A percentile compares a stretch with the other conserved stretches of the same genome.
These are phyloP conservation scores for Salvia hispanica DNA, from an alignment of 257 asterid genomes.

Conservation along the genomic window DNA sequence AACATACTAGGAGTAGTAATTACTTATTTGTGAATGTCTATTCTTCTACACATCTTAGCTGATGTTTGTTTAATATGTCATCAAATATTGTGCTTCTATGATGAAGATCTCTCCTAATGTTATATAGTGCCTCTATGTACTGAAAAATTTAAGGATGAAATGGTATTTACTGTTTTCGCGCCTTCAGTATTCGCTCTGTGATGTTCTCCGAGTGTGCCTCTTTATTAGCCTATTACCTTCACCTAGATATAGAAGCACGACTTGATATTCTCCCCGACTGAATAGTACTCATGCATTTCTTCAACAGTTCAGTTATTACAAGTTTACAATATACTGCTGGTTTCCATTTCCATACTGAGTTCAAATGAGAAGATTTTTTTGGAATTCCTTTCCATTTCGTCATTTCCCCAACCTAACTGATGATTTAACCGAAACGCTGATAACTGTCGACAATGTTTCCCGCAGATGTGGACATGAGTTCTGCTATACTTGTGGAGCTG, in stretches of 20 bases:
- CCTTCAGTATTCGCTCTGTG: background rate
- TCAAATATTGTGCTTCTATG: background rate
- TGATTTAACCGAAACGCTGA: no score
- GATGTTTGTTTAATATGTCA: background rate
- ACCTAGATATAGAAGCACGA: background rate
- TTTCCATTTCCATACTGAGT: background rate
- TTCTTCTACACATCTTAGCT: background rate
- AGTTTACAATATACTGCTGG: background rate
- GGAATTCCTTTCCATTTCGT: background rate
- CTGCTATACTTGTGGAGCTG: conserved; percentile 71
- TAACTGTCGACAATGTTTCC: background rate
- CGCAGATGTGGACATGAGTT: conserved; percentile 70
- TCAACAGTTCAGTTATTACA: background rate
- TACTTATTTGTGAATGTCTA: background rate
- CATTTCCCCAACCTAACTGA: no score
- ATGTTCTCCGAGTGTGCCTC: background rate
- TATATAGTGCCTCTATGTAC: background rate
- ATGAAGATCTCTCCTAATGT: background rate
- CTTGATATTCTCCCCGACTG: background rate
- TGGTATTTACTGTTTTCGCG: background rate
- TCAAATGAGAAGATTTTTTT: background rate
- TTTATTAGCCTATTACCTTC: background rate
- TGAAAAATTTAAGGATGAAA: background rate
- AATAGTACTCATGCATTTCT: background rate
- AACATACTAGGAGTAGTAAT: no score